Conservation (phyloP, 2,329 filamentous ascomycete species). For the Didymella exigua region DNA sequence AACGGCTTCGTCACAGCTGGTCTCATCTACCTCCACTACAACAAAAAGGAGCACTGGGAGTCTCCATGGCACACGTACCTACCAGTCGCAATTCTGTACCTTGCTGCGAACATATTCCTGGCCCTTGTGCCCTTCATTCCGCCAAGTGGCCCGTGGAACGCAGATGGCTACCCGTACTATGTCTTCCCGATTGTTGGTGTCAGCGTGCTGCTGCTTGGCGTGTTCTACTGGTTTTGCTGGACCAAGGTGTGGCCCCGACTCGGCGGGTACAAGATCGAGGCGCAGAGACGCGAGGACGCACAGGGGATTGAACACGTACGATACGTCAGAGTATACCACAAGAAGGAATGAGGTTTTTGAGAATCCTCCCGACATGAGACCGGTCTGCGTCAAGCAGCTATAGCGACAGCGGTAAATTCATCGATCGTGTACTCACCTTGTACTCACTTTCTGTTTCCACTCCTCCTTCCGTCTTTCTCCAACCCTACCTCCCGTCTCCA, state of each 20-base stretch:
- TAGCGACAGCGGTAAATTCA: too few relatives aligned
- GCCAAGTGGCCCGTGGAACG: constrained; percentile 50
- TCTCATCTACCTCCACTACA: constrained; percentile 46
- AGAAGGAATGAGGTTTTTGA: constrained; percentile 19
- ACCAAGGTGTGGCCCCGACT: constrained; percentile 32
- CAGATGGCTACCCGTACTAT: constrained; percentile 53
- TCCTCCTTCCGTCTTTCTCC: background rate
- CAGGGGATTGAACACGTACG: constrained; percentile 39
- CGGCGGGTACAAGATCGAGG: constrained; percentile 41
- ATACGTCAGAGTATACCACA: constrained; percentile 43
- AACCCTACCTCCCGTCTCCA: background rate
- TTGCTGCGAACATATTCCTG: constrained; percentile 51
- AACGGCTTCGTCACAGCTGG: constrained; percentile 46
- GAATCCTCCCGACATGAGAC: background rate
- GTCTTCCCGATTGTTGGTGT: constrained; percentile 53
- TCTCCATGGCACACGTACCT: constrained; percentile 49
- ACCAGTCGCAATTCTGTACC: constrained; percentile 45
- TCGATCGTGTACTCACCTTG: background rate
- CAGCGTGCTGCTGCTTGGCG: constrained; percentile 46
- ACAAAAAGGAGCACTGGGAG: constrained; percentile 41
- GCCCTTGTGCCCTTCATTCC: constrained; percentile 52
- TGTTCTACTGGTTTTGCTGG: constrained; percentile 43
- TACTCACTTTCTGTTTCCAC: background rate
- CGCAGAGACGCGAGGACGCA: constrained; percentile 35
- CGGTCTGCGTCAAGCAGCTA: background rate